Evolutionary conservation across 2,329 filamentous ascomycete species (phyloP), one percentile per base, ranked within the genome.

Genomic region (Colletotrichum coccodes): DNA sequence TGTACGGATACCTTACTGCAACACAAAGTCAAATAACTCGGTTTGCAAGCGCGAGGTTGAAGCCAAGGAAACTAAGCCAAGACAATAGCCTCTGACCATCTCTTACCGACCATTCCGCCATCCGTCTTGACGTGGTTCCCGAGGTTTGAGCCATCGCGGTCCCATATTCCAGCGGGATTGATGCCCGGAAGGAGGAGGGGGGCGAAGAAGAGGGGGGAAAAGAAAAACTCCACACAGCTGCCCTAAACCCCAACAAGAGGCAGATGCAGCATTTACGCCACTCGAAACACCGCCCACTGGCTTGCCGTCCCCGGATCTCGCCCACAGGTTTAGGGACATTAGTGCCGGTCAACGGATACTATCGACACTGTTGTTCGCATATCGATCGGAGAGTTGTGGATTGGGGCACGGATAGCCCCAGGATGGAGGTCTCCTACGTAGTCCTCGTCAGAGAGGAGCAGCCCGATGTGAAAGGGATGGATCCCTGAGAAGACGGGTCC

Each of bases 331-430:
- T 21, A 53, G 60, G 21, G 32, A 12, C 60, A 18, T 47, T 58
- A 36, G 30, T 26, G 30, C 36, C 28, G 26, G 42, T 34, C 21
- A 16, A 23, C 30, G 21, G 32, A 30, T 36, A 16, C 18, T 34
- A 40, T 52, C 36, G 60, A 54, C 46, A 40, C 53, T 59, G n/a
- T 56, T 34, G 21, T 65, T 68, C 47, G 54, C 56, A 49, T 38
- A 65, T 60, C 42, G 54, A 54, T 65, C 61, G 61, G 61, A 60
- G 47, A 64, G 32, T 64, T 68, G 53, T 49, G 64, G 38, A 49
- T 59, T 46, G n/a, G 38, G 47, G 30, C 32, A 23, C 32, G 47
- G 30, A 32, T 36, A 47, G 23, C 14, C n/a, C 40, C 28, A 47
- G 56, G 34, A 30, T 12, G 38, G 30, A 47, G n/a, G n/a, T n/a